Base-by-base conservation (phyloP, 2,329 filamentous ascomycete genomes). In the Emmonsiellopsis sp. region DNA sequence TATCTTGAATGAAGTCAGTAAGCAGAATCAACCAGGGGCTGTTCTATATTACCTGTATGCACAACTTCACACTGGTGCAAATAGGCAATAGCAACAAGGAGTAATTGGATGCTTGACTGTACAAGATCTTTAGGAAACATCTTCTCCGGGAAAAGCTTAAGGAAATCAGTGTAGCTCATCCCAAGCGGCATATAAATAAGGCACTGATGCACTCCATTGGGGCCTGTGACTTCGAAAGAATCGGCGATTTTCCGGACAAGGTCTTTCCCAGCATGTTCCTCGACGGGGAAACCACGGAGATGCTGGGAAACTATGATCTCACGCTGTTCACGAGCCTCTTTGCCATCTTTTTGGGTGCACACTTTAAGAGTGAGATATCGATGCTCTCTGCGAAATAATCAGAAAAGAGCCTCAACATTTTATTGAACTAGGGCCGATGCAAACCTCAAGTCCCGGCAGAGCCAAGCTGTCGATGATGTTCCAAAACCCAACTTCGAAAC, bases 181-280 rank as follows among this genome's bases (percentile, higher is more conserved):
- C 51, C 52, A 30, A 62, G 56, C n/a, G 58, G 61, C 40, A 51
- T 46, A 37, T 62, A 63, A 30, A 65, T 50, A 9, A 65, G 56
- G 48, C 62, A 63, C 47, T 40, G 49, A 45, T 64, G 60, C 37
- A 34, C 8, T 10, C 60, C 58, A 30, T 50, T 30, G 5, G 58
- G 57, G n/a, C 58, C 56, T 20, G 55, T 50, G 43, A 67, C 52
- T n/a, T 60, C 43, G 54, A 68, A 68, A 11, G 55, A 48, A 51
- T 65, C 62, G 26, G 59, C 55, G 11, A 62, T 32, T 5, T 34
- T 55, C 11, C 64, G 62, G 41, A 67, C 52, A 30, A 54, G 50
- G 35, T 43, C 46, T 32, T 46, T 47, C 13, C 59, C 63, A 8
- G 59, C 54, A 43, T 62, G 59, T 42, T 51, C 41, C 26, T 57